phyloP scores from a whole-genome alignment of 768 basidiomycete genomes.

The Guyanaporus albipodus region DNA sequence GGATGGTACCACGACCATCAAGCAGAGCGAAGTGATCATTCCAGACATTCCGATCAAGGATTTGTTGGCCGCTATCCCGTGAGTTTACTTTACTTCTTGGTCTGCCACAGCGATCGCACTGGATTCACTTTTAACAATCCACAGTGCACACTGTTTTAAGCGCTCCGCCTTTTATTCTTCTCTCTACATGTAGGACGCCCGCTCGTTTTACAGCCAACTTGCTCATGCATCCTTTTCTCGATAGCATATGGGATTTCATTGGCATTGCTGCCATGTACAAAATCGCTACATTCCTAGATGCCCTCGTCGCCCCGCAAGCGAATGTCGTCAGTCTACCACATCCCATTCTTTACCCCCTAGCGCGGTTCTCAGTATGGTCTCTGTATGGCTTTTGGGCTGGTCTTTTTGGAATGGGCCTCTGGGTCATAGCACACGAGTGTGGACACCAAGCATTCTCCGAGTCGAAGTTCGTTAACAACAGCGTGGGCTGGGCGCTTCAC shows the following conservation, averaged over 20 bases:
- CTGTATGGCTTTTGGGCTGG: slow-evolving; percentile 80
- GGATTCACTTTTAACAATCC: not conserved
- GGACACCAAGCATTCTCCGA: slow-evolving; percentile 97
- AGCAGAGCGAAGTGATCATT: slow-evolving; percentile 62
- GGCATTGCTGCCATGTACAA: slow-evolving; percentile 70
- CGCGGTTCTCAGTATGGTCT: slow-evolving; percentile 69
- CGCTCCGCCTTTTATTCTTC: slow-evolving; percentile 81
- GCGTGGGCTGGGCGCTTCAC: slow-evolving; percentile 89
- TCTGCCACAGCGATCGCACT: not conserved
- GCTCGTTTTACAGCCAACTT: not conserved
- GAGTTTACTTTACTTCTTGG: slow-evolving; percentile 33
- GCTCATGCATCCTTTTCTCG: slow-evolving; percentile 10
- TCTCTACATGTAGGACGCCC: slow-evolving; percentile 61
- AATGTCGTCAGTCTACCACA: slow-evolving; percentile 54
- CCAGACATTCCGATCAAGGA: slow-evolving; percentile 89
- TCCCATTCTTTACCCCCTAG: slow-evolving; percentile 58
- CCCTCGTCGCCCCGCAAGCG: slow-evolving; percentile 53
- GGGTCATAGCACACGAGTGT: slow-evolving; percentile 94
- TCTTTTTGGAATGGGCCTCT: slow-evolving; percentile 88
- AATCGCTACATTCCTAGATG: slow-evolving; percentile 58
- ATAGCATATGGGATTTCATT: slow-evolving; percentile 69
- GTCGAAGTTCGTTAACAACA: slow-evolving; percentile 87
- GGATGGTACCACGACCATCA: slow-evolving; percentile 31
- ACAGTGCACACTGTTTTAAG: slow-evolving; percentile 81
- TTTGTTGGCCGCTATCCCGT: slow-evolving; percentile 83